These are phyloP conservation scores for Fusarium dimerum DNA, from an alignment of 2,329 filamentous ascomycete genomes.

Conservation along the genomic window DNA sequence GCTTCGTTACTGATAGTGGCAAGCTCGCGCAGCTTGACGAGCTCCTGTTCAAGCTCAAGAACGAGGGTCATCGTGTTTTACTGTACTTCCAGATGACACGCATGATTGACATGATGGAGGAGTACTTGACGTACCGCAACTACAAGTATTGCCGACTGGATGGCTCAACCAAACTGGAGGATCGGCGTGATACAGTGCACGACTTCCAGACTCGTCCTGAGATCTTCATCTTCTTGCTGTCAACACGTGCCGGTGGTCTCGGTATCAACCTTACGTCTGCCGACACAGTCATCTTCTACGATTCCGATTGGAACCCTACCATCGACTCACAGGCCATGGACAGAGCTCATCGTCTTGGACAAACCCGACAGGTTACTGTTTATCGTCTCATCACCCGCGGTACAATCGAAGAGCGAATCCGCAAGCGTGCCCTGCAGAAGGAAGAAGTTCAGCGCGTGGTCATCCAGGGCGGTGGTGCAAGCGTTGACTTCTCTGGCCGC, in stretches of 20 bases:
- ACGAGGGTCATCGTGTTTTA: constrained; percentile 87
- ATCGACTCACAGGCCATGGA: constrained; percentile 99
- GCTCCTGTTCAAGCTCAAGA: constrained; percentile 86
- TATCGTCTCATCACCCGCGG: constrained; percentile 96
- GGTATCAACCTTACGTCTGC: constrained; percentile 97
- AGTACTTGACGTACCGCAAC: constrained; percentile 97
- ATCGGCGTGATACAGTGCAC: constrained; percentile 91
- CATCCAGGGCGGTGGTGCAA: constrained; percentile 86
- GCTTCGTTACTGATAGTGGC: constrained; percentile 96
- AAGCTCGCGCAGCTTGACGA: constrained; percentile 92
- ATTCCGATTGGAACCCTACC: constrained; percentile 98
- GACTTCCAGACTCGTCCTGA: constrained; percentile 95
- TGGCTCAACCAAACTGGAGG: constrained; percentile 95
- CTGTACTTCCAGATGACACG: constrained; percentile 99
- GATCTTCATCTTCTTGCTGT: constrained; percentile 96
- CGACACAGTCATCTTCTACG: constrained; percentile 99
- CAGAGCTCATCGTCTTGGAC: constrained; percentile 93
- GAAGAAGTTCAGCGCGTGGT: constrained; percentile 98
- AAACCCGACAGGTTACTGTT: constrained; percentile 93
- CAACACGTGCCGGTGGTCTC: constrained; percentile 93
- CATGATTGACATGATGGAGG: constrained; percentile 99
- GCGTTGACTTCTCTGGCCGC: constrained; percentile 95
- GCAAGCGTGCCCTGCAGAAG: constrained; percentile 95
- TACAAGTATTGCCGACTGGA: constrained; percentile 98
- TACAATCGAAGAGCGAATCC: constrained; percentile 97